Evolutionary conservation across 306 rosid species (phyloP).

Genomic region (Cicer cuneatum): DNA sequence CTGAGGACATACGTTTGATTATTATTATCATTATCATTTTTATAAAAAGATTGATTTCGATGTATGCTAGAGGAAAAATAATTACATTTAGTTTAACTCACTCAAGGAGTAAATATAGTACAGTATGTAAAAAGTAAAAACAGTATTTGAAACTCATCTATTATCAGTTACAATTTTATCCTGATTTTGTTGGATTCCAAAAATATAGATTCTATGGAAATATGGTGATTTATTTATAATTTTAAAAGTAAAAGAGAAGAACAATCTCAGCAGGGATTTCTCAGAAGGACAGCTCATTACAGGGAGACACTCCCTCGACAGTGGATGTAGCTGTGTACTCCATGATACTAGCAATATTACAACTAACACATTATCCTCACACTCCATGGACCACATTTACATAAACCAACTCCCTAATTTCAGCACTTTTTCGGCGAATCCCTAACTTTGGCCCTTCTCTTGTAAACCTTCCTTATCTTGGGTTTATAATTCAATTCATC

Average conservation of each 20-base stretch:
- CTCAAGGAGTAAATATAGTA: not conserved
- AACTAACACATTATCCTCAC: too few relatives aligned
- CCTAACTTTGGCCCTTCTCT: too few relatives aligned
- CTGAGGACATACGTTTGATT: not conserved
- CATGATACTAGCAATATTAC: too few relatives aligned
- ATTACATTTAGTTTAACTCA: not conserved
- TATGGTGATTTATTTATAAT: not conserved
- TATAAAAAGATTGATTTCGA: not conserved
- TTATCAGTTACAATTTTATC: not conserved
- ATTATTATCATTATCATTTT: not conserved
- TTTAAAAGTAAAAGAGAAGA: not conserved
- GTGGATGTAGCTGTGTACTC: too few relatives aligned
- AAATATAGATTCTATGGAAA: not conserved
- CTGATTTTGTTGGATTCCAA: not conserved
- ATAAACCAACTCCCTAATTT: not conserved
- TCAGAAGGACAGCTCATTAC: too few relatives aligned
- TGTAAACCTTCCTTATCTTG: too few relatives aligned
- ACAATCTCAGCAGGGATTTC: too few relatives aligned
- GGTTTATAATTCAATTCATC: too few relatives aligned
- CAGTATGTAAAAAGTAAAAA: not conserved
- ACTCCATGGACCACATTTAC: not conserved
- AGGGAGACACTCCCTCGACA: too few relatives aligned
- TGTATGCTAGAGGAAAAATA: not conserved
- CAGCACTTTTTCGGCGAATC: too few relatives aligned
- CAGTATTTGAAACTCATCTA: constrained; percentile 1